phyloP scores from a whole-genome alignment of 306 rosid genomes.

The Malus sieversii region DNA sequence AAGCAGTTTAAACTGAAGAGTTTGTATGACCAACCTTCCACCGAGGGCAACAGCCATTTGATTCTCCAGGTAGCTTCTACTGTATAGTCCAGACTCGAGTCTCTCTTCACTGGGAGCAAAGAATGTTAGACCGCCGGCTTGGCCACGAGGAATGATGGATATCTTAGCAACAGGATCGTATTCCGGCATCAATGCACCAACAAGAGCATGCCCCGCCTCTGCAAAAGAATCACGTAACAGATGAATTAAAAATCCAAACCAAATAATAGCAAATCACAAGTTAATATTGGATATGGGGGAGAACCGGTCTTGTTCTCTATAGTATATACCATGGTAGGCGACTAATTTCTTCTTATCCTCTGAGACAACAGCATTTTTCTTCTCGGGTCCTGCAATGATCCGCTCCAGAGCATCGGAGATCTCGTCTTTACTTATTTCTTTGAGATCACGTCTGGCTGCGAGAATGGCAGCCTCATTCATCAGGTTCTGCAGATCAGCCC shows the following conservation, averaged over 20 bases:
- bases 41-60: conserved; percentile 99
- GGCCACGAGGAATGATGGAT: conserved; percentile 93
- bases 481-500: conserved; percentile 73
- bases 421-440: conserved; percentile 98
- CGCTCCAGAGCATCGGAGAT: conserved; percentile 95
- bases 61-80: conserved; percentile 98
- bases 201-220: conserved; percentile 97
- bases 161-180: conserved; percentile 88
- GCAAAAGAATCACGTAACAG: conserved; percentile 18
- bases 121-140: conserved; percentile 64
- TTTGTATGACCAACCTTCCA: conserved; percentile 36
- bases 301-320: neutral
- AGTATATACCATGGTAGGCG: conserved; percentile 54
- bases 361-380: conserved; percentile 95
- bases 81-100: conserved; percentile 71
- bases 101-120: conserved; percentile 68
- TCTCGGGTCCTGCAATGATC: conserved; percentile 98
- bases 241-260: neutral
- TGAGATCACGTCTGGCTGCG: conserved; percentile 96
- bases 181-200: conserved; percentile 66
- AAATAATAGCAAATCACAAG: neutral
- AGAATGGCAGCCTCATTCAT: conserved; percentile 99
- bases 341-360: conserved; percentile 96
- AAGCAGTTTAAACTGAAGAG: neutral
- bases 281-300: neutral